Percentiles rank a stretch among this genome's conserved stretches.
phyloP scores from a whole-genome alignment of 176 grass and related monocot species.

The Echinochloa phyllopogon region DNA sequence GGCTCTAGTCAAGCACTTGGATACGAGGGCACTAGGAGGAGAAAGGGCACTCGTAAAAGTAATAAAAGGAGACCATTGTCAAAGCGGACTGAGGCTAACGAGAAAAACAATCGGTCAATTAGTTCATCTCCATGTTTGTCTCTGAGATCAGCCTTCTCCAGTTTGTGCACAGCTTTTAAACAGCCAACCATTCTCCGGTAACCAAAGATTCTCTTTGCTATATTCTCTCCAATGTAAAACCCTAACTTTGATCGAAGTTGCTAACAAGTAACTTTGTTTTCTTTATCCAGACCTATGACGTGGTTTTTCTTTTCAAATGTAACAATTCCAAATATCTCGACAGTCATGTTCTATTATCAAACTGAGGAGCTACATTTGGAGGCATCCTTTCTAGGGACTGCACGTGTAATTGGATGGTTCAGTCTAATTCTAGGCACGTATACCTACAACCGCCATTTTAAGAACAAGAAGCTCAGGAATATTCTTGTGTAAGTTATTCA shows the following conservation, averaged over 20 bases:
- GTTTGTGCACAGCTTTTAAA: slow-evolving; percentile 61
- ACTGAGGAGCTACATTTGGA: slow-evolving; percentile 73
- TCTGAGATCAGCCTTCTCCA: slow-evolving; percentile 57
- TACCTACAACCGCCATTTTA: slow-evolving; percentile 75
- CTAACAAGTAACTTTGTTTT: slow-evolving; percentile 33
- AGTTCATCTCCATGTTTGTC: slow-evolving; percentile 45
- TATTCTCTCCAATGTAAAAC: slow-evolving; percentile 29
- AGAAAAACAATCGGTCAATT: slow-evolving; percentile 34
- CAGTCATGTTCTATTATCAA: slow-evolving; percentile 92
- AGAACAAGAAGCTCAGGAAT: slow-evolving; percentile 70
- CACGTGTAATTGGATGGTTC: slow-evolving; percentile 73
- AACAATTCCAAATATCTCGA: slow-evolving; percentile 81
- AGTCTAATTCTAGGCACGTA: slow-evolving; percentile 84
- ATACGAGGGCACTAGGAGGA: slow-evolving; percentile 40
- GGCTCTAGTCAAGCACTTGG: slow-evolving; percentile 41
- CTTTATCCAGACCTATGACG: slow-evolving; percentile 63
- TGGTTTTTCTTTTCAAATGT: slow-evolving; percentile 88
- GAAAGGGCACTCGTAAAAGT: slow-evolving; percentile 50
- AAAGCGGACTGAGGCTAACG: slow-evolving; percentile 36
- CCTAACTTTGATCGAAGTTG: background rate
- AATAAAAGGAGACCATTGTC: slow-evolving; percentile 48
- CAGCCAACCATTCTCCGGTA: slow-evolving; percentile 73
- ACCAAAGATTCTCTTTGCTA: slow-evolving; percentile 29
- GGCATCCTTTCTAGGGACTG: slow-evolving; percentile 78
- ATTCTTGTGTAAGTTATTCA: slow-evolving; percentile 69